Base-by-base conservation (phyloP, 495 filamentous ascomycete species). In the Immersiella caudata region DNA sequence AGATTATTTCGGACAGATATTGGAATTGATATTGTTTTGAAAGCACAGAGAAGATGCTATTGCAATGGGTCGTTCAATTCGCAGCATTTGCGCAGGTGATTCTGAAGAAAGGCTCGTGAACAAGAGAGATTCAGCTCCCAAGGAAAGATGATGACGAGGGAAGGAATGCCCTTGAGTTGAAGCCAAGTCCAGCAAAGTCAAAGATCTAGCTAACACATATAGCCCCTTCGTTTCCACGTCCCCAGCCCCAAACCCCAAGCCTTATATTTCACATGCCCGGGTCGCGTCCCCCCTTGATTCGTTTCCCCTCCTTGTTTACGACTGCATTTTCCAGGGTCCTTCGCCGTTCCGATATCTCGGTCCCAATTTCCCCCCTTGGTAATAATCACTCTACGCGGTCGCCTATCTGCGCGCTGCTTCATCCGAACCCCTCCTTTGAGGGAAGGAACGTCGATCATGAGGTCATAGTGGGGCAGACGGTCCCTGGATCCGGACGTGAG, bases 381-480 rank as follows among this genome's bases (percentile, higher is more conserved):
- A n/a, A n/a, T n/a, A n/a, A 33, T 46, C 14, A 18, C 16, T 46
- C 16, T 46, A 2, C 40, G 40, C 40, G 40, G 40, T 46, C 40
- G 40, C 40, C 40, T 46, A 46, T 46, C 40, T 46, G 40, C 40
- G 40, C 2, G 29, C 8, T 33, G 29, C 29, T 33, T 33, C 29
- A 33, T 8, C 29, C 29, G 29, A 33, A 33, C 29, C 29, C 29
- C 29, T 33, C 29, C 29, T 33, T 33, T 46, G 11, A 18, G 14
- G n/a, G 40, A 18, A 12, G 40, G 40, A 46, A 22, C 52, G 56
- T 59, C 56, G 56, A 59, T 59, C 56, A 59, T 59, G 22, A 26
- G 21, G 56, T 59, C 56, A 59, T 59, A 12, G 26, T 29, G 56
- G 56, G 21, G 56, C 21, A 22, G 56, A 3, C 22, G 25, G 24